These are phyloP conservation scores for Irpex sp. DNA, from an alignment of 1,284 basidiomycete species.

Conservation along the genomic window DNA sequence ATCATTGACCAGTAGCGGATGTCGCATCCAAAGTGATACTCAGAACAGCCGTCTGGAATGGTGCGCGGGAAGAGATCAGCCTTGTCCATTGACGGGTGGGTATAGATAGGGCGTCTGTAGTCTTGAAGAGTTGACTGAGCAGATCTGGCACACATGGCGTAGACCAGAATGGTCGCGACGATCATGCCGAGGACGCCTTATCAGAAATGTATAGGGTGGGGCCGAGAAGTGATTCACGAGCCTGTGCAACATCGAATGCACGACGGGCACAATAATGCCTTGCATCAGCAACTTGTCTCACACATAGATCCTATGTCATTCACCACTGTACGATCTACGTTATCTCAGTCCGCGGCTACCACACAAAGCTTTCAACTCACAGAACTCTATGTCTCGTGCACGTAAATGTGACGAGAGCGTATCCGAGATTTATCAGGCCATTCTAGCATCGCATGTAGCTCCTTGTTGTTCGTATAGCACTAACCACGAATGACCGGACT, in stretches of 20 bases:
- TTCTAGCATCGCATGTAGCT: neutral
- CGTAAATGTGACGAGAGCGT: neutral
- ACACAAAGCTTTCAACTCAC: neutral
- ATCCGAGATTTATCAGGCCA: neutral
- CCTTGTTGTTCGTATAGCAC: neutral
- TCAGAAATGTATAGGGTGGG: neutral
- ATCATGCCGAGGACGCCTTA: neutral
- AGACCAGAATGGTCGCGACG: neutral
- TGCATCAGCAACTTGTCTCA: neutral
- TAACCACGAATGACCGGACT: neutral
- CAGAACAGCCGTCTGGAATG: neutral
- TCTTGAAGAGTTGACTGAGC: neutral
- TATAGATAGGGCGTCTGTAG: neutral
- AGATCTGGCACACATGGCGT: neutral
- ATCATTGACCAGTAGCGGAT: neutral
- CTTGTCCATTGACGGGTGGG: neutral
- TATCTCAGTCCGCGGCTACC: neutral
- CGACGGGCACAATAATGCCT: neutral
- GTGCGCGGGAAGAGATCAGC: neutral
- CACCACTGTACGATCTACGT: neutral
- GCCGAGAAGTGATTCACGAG: neutral
- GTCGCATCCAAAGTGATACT: neutral
- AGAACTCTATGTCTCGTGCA: neutral
- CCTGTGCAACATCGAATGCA: neutral
- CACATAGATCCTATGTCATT: neutral